Evolutionary conservation across 148 eudicot genomes (phyloP), one percentile per base, ranked within the genome.

Genomic region (Dysphania ambrosioides): DNA sequence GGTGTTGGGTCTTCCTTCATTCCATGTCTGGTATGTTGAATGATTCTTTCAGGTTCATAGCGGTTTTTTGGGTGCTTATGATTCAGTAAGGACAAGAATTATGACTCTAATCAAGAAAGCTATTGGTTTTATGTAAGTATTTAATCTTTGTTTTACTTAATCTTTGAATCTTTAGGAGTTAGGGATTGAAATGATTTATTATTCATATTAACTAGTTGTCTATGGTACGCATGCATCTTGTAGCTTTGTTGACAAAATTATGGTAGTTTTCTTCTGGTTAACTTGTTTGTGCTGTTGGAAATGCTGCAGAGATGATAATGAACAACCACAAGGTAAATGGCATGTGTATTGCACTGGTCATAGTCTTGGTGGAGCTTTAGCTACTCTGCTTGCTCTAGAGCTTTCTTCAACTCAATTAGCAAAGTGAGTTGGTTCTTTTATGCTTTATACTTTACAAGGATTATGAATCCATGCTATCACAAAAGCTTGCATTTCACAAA

Each of bases 331-430:
- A 44, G 57, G 72, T 36, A 87, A 82, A 85, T 95, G 98, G 98
- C 92, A 90, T 79, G 83, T 92, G 32, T 90, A 87, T 76, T 86
- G 90, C 78, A 95, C 98, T 71, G 98, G 98, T 75, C 98, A 95
- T 82, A 95, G 98, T 82, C 87, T 95, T 80, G 98, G 98, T 63
- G 98, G 98, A 81, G 98, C 97, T 66, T 78, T 95, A 64, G 97
- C 98, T 72, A 95, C 98, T 75, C 91, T 95, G 70, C 93, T 92
- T 71, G 96, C 98, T 79, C 89, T 95, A 76, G 98, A 95, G 83
- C 90, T 95, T 74, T 88, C 93, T 74, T 95, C 98, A 47, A 87
- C 96, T 66, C 96, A 92, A 78, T 66, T 95, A 77, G 87, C 93
- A 72, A 90, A 86, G 98, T 94, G 79, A 92, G 97, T 78, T 72